Evolutionary conservation across 2,329 filamentous ascomycete species (phyloP), one percentile per base, ranked within the genome.

Genomic region (Aureobasidium vineae): DNA sequence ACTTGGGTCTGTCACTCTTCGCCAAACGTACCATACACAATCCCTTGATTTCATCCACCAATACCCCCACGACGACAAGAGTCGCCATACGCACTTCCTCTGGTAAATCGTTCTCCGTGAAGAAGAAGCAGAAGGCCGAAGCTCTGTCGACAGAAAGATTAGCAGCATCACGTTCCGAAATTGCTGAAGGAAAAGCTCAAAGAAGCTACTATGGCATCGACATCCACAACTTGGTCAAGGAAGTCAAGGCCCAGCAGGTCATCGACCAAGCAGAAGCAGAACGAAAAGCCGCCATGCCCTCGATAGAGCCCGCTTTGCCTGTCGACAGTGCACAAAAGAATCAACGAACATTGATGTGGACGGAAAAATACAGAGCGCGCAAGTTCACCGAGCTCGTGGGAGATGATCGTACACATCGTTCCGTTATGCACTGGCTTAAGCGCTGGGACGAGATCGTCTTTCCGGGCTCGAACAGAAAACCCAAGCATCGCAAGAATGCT

Each of bases 301-400:
- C 80, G 0, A 71, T 81, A 5, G 82, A 84, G 69, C 70, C 75
- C 4, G 65, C 71, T 11, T 15, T 63, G 28, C 71, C 69, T 19
- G 4, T n/a, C 2, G 23, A 23, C 8, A 5, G 16, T 1, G 57
- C 49, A 15, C 41, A 45, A 7, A 60, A 50, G 11, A 50, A 36
- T 45, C 73, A 69, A 23, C 76, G 73, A 69, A 84, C 86, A 0
- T 77, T 91, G 38, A 81, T 99, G 74, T 99, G 95, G 95, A 97
- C 94, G 0, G 95, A 99, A 75, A 99, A 99, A 76, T 99, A 99
- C 75, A 88, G 95, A 41, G 95, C 95, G 33, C 87, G 87, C 68
- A 94, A 88, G 72, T 99, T 98, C 73, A 90, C 93, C 71, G 95
- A 99, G 71, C 83, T 99, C 0, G 91, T 96, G 56, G 96, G 96